Evolutionary conservation across 2,329 filamentous ascomycete species (phyloP), one percentile per base, ranked within the genome.

Genomic region (Penicillium sp.): DNA sequence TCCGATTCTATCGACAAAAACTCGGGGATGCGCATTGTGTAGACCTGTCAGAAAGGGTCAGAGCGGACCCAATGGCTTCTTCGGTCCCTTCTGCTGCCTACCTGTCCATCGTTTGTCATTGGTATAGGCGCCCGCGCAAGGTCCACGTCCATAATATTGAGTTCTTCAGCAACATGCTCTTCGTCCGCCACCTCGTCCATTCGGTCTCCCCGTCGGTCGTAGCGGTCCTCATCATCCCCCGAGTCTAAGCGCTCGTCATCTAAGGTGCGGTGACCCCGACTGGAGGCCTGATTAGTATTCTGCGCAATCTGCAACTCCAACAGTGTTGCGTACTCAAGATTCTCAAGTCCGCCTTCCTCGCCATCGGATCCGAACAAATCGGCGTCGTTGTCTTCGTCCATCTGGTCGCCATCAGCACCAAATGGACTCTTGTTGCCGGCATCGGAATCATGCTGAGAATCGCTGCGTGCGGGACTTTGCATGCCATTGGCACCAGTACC

Each of bases 231-330:
- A 50, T 83, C 80, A 53, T 83, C 80, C 29, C 77, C 79, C 8
- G 79, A 83, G 56, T 83, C 80, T 26, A 83, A 71, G 37, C 81
- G 77, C 45, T 76, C 73, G 55, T 83, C 79, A 42, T 82, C 77
- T 9, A 83, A 67, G 47, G 68, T 71, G 43, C 76, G 73, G 41
- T 64, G 53, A 19, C 53, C 51, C 41, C 41, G 56, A 35, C 66
- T 69, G 33, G 11, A 14, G 18, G 18, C 25, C 23, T 4, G 14
- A 31, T 58, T 41, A 59, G 52, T 39, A 30, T 40, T 28, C 4
- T 34, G 30, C 31, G 26, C 30, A 25, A 16, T 26, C 19, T 26
- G 11, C 19, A 13, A 33, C 13, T 27, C 15, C 11, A 10, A 15
- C 13, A 31, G 19, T 14, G 19, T 29, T 29, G 16, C 54, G 41